Conservation (phyloP, 2,329 filamentous ascomycete species). For the Tolypocladium nubicola region DNA sequence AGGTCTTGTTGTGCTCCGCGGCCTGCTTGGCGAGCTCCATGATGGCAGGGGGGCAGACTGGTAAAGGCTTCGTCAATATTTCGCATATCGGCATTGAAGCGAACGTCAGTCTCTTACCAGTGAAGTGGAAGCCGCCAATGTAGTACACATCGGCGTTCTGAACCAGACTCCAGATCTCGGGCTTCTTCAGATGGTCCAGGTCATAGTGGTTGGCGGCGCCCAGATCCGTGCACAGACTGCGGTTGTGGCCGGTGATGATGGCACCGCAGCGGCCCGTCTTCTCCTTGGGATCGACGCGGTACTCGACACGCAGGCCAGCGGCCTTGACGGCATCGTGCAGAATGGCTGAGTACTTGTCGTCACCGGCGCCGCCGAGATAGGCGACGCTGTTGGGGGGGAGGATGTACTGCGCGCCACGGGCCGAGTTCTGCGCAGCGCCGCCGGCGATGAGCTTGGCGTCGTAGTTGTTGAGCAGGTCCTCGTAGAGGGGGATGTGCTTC, state of each 20-base stretch:
- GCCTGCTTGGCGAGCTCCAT: constrained; percentile 86
- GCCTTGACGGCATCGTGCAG: constrained; percentile 77
- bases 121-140: constrained; percentile 94
- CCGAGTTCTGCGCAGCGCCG: constrained; percentile 94
- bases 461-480: constrained; percentile 87
- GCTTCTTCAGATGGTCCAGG: constrained; percentile 81
- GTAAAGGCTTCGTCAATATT: background rate
- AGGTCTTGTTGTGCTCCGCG: constrained; percentile 78
- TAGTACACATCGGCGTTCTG: constrained; percentile 85
- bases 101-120: constrained; percentile 29
- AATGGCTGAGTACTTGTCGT: constrained; percentile 90
- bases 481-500: constrained; percentile 81
- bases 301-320: constrained; percentile 86
- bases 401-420: constrained; percentile 92
- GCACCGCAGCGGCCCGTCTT: constrained; percentile 92
- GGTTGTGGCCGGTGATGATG: constrained; percentile 93
- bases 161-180: constrained; percentile 84
- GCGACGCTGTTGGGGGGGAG: constrained; percentile 81
- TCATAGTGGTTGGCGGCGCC: constrained; percentile 97
- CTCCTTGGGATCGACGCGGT: constrained; percentile 75
- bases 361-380: constrained; percentile 87
- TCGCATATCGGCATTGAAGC: background rate
- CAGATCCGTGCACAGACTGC: constrained; percentile 88
- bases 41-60: constrained; percentile 81
- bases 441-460: constrained; percentile 92